phyloP scores from a whole-genome alignment of 1,284 basidiomycete genomes.

The Trametes pubescens region DNA sequence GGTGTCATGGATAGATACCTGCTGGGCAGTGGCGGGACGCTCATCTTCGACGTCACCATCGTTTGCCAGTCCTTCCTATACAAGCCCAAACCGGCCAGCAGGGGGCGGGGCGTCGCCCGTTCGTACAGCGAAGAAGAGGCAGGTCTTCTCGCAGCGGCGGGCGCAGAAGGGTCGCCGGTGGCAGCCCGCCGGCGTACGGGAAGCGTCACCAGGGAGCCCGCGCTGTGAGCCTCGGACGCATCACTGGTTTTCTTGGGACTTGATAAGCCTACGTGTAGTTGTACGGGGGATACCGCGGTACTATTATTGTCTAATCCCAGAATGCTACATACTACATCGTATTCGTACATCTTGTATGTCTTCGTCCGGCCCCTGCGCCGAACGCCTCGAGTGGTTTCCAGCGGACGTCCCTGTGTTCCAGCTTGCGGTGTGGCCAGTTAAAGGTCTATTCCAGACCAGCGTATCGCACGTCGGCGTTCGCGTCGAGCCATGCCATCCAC shows the following conservation, averaged over 20 bases:
- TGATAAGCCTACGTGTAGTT: slow-evolving; percentile 15
- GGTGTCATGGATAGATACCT: slow-evolving; percentile 66
- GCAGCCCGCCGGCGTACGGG: slow-evolving; percentile 38
- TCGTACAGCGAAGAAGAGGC: slow-evolving; percentile 41
- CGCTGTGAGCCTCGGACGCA: not conserved
- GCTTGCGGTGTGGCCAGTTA: no score
- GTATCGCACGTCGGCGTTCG: slow-evolving; percentile 88
- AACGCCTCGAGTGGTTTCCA: not conserved
- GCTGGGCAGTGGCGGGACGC: slow-evolving; percentile 87
- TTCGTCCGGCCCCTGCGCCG: not conserved
- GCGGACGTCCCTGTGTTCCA: no score
- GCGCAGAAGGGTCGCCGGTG: slow-evolving; percentile 36
- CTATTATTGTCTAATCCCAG: slow-evolving; percentile 25
- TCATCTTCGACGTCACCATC: slow-evolving; percentile 91
- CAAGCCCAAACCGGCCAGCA: slow-evolving; percentile 36
- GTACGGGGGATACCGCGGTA: slow-evolving; percentile 18
- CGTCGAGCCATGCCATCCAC: slow-evolving; percentile 92
- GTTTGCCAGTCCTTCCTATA: slow-evolving; percentile 69
- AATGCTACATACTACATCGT: slow-evolving; percentile 21
- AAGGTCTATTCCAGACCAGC: slow-evolving; percentile 65
- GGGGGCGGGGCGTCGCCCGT: slow-evolving; percentile 36
- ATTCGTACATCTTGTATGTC: not conserved
- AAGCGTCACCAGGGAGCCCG: slow-evolving; percentile 22
- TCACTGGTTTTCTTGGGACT: not conserved
- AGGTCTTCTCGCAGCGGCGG: slow-evolving; percentile 40